Conservation (phyloP, 805 yeast genomes). For the Kazachstania kunashirensis region DNA sequence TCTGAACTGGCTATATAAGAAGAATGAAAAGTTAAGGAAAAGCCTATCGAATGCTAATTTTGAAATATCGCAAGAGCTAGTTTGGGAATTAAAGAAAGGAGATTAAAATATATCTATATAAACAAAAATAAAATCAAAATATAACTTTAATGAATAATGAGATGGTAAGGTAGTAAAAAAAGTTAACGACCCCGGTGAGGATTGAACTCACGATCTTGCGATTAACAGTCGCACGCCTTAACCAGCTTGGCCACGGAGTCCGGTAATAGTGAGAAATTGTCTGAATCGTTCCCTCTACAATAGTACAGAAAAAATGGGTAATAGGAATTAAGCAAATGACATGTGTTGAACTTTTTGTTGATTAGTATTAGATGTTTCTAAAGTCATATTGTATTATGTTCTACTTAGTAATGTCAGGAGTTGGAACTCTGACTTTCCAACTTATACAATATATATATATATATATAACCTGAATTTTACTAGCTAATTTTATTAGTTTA, state of each 20-base stretch:
- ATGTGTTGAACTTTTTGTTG: too few species aligned
- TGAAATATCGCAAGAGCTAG: neutral
- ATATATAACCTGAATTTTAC: too few species aligned
- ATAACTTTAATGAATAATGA: neutral
- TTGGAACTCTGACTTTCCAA: too few species aligned
- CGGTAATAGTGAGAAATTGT: neutral
- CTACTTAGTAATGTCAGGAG: too few species aligned
- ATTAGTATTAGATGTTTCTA: too few species aligned
- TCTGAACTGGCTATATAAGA: slow-evolving; percentile 40
- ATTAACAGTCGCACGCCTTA: slow-evolving; percentile 57
- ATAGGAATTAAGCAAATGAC: too few species aligned
- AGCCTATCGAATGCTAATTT: neutral
- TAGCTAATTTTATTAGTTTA: too few species aligned
- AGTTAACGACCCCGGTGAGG: slow-evolving; percentile 44
- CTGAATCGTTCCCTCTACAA: too few species aligned
- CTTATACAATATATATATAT: too few species aligned
- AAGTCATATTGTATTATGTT: too few species aligned
- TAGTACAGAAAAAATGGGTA: too few species aligned
- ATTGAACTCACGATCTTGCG: slow-evolving; percentile 56
- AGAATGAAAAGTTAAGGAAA: slow-evolving; percentile 35
- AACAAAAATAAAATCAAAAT: neutral
- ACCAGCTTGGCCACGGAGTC: slow-evolving; percentile 52
- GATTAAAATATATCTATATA: neutral
- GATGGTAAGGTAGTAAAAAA: neutral
- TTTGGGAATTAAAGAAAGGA: neutral